Percentiles rank a stretch among this genome's conserved stretches.
These are phyloP conservation scores for Ceratocystis cubensis DNA, from an alignment of 2,329 filamentous ascomycete species.

Conservation along the genomic window DNA sequence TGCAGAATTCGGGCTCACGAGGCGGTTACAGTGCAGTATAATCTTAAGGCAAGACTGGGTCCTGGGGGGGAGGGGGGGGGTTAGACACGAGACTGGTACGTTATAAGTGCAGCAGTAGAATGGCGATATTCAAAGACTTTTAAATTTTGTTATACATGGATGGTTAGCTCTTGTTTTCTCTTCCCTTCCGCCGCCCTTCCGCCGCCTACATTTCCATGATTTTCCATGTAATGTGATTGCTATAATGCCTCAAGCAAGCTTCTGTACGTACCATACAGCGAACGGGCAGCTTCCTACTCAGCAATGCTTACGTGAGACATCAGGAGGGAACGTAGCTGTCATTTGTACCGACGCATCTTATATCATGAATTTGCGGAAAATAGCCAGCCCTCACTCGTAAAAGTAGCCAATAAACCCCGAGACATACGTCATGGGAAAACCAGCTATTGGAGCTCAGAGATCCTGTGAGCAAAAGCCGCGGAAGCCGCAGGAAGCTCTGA, in stretches of 20 bases:
- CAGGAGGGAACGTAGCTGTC: not conserved
- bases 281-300: not conserved
- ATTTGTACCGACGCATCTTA: not conserved
- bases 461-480: not conserved
- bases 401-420: not conserved
- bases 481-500: not conserved
- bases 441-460: too few species aligned
- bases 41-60: constrained; percentile 21
- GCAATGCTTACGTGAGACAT: not conserved
- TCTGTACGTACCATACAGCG: too few species aligned
- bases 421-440: not conserved
- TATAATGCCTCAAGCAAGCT: not conserved
- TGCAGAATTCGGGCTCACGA: constrained; percentile 71
- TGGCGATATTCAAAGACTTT: not conserved
- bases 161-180: not conserved
- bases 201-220: not conserved
- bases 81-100: not conserved
- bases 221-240: not conserved
- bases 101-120: not conserved
- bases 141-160: not conserved
- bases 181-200: not conserved
- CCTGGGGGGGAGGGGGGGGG: not conserved
- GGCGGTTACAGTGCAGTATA: constrained; percentile 92
- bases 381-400: not conserved
- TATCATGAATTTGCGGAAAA: not conserved